Conservation (phyloP, 345 rosid species). For the Noccaea bulbosa region DNA sequence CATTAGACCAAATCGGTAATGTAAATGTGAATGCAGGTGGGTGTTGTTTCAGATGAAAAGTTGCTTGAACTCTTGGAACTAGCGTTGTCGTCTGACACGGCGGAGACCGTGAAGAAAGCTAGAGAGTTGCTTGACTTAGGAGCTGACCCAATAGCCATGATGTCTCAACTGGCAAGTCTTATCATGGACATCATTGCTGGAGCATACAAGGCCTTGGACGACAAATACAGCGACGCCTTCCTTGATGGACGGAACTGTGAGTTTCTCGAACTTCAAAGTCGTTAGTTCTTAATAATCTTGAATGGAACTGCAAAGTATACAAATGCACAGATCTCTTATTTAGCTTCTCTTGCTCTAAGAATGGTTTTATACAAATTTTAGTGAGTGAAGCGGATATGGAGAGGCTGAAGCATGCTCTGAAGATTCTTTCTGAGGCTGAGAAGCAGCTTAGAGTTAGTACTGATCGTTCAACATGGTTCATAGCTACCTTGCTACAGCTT, state of each 20-base stretch:
- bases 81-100: constrained; percentile 92
- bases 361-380: constrained; percentile 32
- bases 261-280: constrained; percentile 38
- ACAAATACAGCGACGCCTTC: constrained; percentile 52
- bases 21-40: constrained; percentile 59
- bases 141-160: constrained; percentile 79
- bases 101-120: constrained; percentile 87
- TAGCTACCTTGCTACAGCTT: constrained; percentile 87
- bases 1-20: background rate
- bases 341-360: background rate
- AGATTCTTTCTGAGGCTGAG: constrained; percentile 94
- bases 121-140: constrained; percentile 84
- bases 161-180: constrained; percentile 94
- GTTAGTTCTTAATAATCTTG: background rate
- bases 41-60: constrained; percentile 90
- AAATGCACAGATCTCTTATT: background rate
- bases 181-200: constrained; percentile 95
- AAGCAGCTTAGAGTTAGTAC: constrained; percentile 79
- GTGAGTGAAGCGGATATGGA: constrained; percentile 79
- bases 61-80: constrained; percentile 86
- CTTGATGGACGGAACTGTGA: constrained; percentile 73
- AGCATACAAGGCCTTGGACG: constrained; percentile 57
- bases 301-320: constrained; percentile 5
- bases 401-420: constrained; percentile 83
- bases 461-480: constrained; percentile 96